Percentiles rank a stretch among this genome's conserved stretches.
These are phyloP conservation scores for Xerocomellus chrysenteron DNA, from an alignment of 768 basidiomycete genomes.

Conservation along the genomic window DNA sequence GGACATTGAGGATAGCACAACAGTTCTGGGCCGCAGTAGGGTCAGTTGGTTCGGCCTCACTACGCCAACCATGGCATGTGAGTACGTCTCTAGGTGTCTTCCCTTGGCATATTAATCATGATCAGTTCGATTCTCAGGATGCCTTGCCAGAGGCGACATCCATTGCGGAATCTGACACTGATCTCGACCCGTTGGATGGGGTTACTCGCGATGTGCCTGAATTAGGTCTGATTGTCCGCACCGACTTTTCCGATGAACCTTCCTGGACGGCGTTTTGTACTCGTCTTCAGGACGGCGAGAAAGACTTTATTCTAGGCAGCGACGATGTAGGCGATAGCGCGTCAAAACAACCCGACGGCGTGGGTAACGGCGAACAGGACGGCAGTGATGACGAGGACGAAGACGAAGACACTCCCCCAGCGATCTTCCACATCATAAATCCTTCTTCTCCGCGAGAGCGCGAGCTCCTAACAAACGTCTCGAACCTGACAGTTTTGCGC, in stretches of 20 bases:
- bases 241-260: conserved; percentile 66
- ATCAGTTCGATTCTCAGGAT: conserved; percentile 15
- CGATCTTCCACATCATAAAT: conserved; percentile 55
- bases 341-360: conserved; percentile 24
- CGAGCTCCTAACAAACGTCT: conserved; percentile 45
- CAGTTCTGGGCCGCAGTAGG: conserved; percentile 43
- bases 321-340: conserved; percentile 27
- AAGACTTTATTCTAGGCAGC: conserved; percentile 43
- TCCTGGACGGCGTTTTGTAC: conserved; percentile 60
- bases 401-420: conserved; percentile 33
- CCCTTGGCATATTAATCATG: not conserved
- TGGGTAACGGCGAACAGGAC: conserved; percentile 8
- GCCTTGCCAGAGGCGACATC: conserved; percentile 14
- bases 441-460: conserved; percentile 43
- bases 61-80: conserved; percentile 5
- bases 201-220: conserved; percentile 45
- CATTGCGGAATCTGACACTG: conserved; percentile 31
- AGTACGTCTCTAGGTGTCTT: not conserved
- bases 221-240: conserved; percentile 66
- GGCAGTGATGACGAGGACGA: conserved; percentile 28
- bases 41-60: conserved; percentile 22
- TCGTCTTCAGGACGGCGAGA: conserved; percentile 54
- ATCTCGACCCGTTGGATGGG: conserved; percentile 56
- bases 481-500: conserved; percentile 66
- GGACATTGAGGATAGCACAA: conserved; percentile 52